These are phyloP conservation scores for Naganishia onofrii DNA, from an alignment of 768 basidiomycete genomes.

Conservation along the genomic window DNA sequence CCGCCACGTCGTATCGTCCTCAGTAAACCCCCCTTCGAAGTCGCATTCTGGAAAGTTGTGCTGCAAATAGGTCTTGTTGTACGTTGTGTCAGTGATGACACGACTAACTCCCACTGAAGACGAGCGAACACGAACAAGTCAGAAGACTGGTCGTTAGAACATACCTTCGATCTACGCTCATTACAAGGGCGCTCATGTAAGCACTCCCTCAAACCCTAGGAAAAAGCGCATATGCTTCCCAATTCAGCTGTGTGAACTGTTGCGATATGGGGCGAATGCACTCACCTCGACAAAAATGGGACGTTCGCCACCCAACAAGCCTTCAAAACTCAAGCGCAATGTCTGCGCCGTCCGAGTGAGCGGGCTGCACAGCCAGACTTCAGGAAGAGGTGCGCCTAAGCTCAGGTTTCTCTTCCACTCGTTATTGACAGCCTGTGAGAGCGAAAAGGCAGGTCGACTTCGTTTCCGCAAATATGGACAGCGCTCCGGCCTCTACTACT, in stretches of 20 bases:
- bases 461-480: too few species aligned
- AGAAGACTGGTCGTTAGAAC: neutral
- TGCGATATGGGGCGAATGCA: too few species aligned
- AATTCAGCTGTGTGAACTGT: too few species aligned
- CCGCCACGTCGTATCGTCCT: constrained; percentile 47
- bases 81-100: too few species aligned
- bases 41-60: constrained; percentile 41
- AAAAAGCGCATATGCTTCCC: neutral
- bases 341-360: constrained; percentile 45
- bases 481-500: neutral
- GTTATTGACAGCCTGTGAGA: constrained; percentile 24
- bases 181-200: neutral
- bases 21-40: constrained; percentile 43
- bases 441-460: too few species aligned
- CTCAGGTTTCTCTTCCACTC: constrained; percentile 26
- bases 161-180: neutral
- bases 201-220: neutral
- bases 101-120: too few species aligned
- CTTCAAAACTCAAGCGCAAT: constrained; percentile 42
- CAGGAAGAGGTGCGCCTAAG: constrained; percentile 5
- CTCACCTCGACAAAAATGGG: constrained; percentile 12
- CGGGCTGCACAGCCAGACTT: constrained; percentile 40
- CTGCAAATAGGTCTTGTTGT: constrained; percentile 39
- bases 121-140: too few species aligned
- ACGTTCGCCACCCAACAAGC: constrained; percentile 22